Evolutionary conservation across 1,284 basidiomycete genomes (phyloP).

Genomic region (Xerocomus nothofagi): DNA sequence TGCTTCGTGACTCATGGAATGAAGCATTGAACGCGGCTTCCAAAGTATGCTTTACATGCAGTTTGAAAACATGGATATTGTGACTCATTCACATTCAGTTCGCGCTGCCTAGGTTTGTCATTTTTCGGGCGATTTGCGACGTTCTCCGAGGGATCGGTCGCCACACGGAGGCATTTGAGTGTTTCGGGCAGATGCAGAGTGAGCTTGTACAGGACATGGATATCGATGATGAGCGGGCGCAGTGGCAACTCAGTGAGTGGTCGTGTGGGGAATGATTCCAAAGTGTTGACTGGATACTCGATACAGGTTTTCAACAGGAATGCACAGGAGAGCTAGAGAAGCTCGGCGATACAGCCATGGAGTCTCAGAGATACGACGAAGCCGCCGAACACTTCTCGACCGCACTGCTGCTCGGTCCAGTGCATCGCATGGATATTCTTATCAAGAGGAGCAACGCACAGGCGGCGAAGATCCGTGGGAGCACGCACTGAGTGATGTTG

Average conservation of each 20-base stretch:
- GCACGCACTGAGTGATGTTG: conserved; percentile 1
- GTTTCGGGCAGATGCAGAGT: conserved; percentile 1
- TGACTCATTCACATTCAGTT: conserved; percentile 1
- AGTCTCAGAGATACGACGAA: not conserved
- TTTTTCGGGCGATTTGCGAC: conserved; percentile 5
- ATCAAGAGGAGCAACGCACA: not conserved
- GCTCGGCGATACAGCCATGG: not conserved
- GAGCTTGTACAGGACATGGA: not conserved
- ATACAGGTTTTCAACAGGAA: not conserved
- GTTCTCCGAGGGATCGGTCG: not conserved
- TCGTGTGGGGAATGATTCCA: no score
- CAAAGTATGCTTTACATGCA: not conserved
- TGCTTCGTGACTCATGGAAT: not conserved
- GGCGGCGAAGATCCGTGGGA: not conserved
- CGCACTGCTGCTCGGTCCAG: not conserved
- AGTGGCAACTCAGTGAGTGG: conserved; percentile 2
- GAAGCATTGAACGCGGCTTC: not conserved
- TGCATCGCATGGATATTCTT: not conserved
- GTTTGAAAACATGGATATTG: not conserved
- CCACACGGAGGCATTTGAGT: not conserved
- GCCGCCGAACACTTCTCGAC: not conserved
- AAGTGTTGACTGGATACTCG: no score
- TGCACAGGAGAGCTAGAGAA: not conserved
- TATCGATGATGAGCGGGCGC: not conserved
- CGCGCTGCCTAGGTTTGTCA: not conserved